Percentiles rank a stretch among this genome's conserved stretches.
Evolutionary conservation across 441 rosid genomes (phyloP).

Genomic region (Melastoma candidum): DNA sequence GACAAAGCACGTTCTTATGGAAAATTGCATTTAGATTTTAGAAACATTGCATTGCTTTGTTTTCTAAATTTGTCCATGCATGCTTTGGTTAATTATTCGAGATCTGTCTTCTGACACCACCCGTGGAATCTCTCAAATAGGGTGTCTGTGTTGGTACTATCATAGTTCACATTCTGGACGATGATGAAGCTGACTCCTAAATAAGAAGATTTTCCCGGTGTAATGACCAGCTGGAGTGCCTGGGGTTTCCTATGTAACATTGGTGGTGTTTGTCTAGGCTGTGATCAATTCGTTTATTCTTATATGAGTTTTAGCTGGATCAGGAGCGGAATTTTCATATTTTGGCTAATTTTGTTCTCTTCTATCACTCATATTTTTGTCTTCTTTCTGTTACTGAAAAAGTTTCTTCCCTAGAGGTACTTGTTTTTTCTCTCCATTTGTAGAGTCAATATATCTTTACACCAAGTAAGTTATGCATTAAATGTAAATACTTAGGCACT

Average conservation of each 20-base stretch:
- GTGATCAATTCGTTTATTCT: neutral
- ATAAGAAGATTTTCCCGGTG: constrained; percentile 71
- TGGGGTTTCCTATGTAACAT: constrained; percentile 36
- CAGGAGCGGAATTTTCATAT: too few relatives aligned
- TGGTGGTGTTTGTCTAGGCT: constrained; percentile 32
- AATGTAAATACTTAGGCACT: too few relatives aligned
- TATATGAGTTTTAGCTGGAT: neutral
- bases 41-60: constrained; percentile 10
- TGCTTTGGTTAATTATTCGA: constrained; percentile 31
- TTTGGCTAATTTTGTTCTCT: too few relatives aligned
- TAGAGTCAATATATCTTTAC: too few relatives aligned
- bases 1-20: neutral
- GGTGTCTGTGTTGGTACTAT: constrained; percentile 73
- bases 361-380: too few relatives aligned
- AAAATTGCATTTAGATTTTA: constrained; percentile 7
- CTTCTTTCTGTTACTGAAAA: too few relatives aligned
- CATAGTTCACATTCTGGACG: constrained; percentile 61
- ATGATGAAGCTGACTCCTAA: constrained; percentile 78
- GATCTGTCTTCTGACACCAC: constrained; percentile 43
- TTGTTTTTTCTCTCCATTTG: too few relatives aligned
- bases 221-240: constrained; percentile 62
- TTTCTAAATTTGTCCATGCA: constrained; percentile 23
- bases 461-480: too few relatives aligned
- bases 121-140: constrained; percentile 81
- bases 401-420: too few relatives aligned